These are phyloP conservation scores for Stephanodiscus minutulus DNA, from an alignment of 108 stramenopile genomes.

Conservation along the genomic window DNA sequence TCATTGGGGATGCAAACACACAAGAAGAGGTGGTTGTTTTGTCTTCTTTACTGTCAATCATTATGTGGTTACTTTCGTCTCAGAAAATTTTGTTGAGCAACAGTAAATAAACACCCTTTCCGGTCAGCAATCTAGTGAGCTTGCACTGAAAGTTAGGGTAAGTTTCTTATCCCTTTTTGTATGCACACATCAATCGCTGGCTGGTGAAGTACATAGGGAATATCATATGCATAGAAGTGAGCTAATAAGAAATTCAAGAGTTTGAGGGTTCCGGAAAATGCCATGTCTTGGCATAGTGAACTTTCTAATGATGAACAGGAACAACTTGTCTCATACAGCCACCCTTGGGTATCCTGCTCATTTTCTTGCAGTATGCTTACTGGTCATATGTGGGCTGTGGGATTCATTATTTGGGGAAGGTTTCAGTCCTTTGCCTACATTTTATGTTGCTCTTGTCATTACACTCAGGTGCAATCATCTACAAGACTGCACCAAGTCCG, in stretches of 20 bases:
- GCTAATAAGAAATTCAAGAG: too few species aligned
- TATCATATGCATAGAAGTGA: too few species aligned
- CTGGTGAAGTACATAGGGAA: too few species aligned
- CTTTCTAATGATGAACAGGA: background rate
- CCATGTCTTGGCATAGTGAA: background rate
- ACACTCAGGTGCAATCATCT: slow-evolving; percentile 85
- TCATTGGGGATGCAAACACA: slow-evolving; percentile 89
- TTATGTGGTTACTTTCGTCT: too few species aligned
- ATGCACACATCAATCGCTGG: too few species aligned
- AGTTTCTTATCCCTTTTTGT: too few species aligned
- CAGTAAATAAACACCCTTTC: too few species aligned
- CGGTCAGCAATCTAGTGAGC: too few species aligned
- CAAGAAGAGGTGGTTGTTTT: slow-evolving; percentile 80
- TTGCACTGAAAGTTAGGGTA: too few species aligned
- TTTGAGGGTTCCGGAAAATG: too few species aligned
- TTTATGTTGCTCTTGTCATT: slow-evolving; percentile 81
- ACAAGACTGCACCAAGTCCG: slow-evolving; percentile 87
- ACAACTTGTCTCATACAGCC: background rate
- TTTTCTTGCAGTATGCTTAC: slow-evolving; percentile 71
- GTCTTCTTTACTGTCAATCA: slow-evolving; percentile 81
- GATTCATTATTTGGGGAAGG: slow-evolving; percentile 84
- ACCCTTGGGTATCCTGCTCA: background rate
- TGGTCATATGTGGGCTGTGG: slow-evolving; percentile 91
- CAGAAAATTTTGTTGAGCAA: too few species aligned
- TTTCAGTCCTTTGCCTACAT: slow-evolving; percentile 73